Conservation (phyloP, 1,284 basidiomycete genomes). For the Xerocomus amazonicus region DNA sequence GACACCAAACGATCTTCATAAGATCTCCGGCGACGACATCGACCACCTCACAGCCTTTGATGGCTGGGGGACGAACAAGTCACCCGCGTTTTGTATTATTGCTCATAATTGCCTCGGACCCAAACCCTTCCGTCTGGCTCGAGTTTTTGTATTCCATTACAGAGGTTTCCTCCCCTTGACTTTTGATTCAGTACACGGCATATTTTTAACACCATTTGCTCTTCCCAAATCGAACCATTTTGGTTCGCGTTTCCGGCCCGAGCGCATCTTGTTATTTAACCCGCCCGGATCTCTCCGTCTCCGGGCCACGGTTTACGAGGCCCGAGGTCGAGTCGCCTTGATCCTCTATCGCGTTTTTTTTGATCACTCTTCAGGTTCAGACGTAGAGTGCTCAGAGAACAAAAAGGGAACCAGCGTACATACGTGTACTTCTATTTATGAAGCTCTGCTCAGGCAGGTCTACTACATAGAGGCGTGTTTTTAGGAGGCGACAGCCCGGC, state of each 20-base stretch:
- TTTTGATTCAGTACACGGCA: slow-evolving; percentile 21
- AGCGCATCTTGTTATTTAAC: slow-evolving; percentile 26
- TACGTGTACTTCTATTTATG: slow-evolving; percentile 29
- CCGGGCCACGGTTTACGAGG: slow-evolving; percentile 6
- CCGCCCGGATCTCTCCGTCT: slow-evolving; percentile 20
- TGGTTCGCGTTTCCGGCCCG: slow-evolving; percentile 9
- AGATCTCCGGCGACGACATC: slow-evolving; percentile 22
- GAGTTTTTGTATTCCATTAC: slow-evolving; percentile 20
- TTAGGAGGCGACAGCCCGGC: background rate
- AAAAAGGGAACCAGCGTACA: slow-evolving; percentile 12
- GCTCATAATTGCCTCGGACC: slow-evolving; percentile 34
- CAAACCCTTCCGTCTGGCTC: slow-evolving; percentile 13
- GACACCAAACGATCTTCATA: slow-evolving; percentile 22
- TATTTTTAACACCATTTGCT: slow-evolving; percentile 12
- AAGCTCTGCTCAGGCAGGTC: background rate
- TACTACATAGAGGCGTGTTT: slow-evolving; percentile 12
- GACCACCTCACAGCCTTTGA: slow-evolving; percentile 17
- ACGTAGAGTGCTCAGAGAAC: slow-evolving; percentile 1
- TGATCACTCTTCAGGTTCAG: slow-evolving; percentile 5
- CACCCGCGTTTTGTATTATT: slow-evolving; percentile 30
- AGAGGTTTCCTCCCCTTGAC: slow-evolving; percentile 13
- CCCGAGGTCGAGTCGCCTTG: slow-evolving; percentile 4
- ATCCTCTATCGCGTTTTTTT: background rate
- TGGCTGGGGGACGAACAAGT: slow-evolving; percentile 16
- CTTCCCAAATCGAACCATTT: slow-evolving; percentile 20